A percentile compares a stretch with the other conserved stretches of the same genome.
These are phyloP conservation scores for Drechmeria coniospora DNA, from an alignment of 2,329 filamentous ascomycete genomes.

Conservation along the genomic window DNA sequence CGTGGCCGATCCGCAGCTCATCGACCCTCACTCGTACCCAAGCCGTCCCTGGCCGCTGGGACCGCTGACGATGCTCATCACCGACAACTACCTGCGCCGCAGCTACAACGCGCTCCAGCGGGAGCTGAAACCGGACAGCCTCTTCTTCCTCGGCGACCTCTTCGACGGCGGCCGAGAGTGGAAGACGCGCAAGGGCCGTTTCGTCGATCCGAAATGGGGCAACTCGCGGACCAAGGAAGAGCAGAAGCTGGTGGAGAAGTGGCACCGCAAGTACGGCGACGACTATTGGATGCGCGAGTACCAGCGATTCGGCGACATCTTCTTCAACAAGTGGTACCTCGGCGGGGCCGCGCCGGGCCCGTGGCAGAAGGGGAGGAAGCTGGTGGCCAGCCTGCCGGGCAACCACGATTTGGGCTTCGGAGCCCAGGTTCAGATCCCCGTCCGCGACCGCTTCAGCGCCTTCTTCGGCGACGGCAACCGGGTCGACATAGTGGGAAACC, in stretches of 20 bases:
- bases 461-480: constrained; percentile 88
- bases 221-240: constrained; percentile 34
- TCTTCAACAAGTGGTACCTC: constrained; percentile 53
- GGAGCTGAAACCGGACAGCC: constrained; percentile 64
- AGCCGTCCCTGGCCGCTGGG: constrained; percentile 51
- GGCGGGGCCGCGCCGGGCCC: constrained; percentile 36
- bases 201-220: constrained; percentile 44
- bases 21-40: constrained; percentile 90
- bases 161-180: constrained; percentile 96
- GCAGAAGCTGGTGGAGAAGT: constrained; percentile 42
- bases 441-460: constrained; percentile 68
- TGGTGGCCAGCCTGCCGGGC: constrained; percentile 76
- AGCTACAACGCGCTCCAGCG: constrained; percentile 67
- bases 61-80: constrained; percentile 42
- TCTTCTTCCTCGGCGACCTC: constrained; percentile 84
- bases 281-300: constrained; percentile 82
- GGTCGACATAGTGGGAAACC: constrained; percentile 84
- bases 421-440: constrained; percentile 62
- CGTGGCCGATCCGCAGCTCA: constrained; percentile 80
- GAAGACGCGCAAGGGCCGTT: constrained; percentile 52
- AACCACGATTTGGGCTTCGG: constrained; percentile 95
- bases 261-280: constrained; percentile 62
- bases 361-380: constrained; percentile 53
- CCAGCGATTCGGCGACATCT: constrained; percentile 70
- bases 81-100: constrained; percentile 79